These are phyloP conservation scores for Auriscalpium orientale DNA, from an alignment of 768 basidiomycete species.

Conservation along the genomic window DNA sequence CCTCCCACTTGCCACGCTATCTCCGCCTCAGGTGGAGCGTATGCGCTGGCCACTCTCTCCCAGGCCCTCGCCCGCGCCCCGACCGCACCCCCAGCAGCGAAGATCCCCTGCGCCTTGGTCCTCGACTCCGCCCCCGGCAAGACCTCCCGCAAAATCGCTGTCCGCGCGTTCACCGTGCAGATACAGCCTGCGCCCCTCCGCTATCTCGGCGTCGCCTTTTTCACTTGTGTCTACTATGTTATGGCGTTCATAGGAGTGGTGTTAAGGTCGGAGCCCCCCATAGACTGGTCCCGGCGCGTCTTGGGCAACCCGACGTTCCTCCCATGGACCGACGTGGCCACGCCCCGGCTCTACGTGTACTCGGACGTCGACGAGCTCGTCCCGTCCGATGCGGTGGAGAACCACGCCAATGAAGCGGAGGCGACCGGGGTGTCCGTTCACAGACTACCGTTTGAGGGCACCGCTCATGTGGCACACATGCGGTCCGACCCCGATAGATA, in stretches of 20 bases:
- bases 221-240: neutral
- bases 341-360: slow-evolving; percentile 30
- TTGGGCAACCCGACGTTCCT: slow-evolving; percentile 20
- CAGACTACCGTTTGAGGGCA: slow-evolving; percentile 26
- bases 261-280: neutral
- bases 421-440: slow-evolving; percentile 19
- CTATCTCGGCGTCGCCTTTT: neutral
- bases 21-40: neutral
- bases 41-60: neutral
- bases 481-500: slow-evolving; percentile 18
- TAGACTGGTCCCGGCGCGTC: neutral
- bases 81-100: neutral
- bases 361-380: slow-evolving; percentile 26
- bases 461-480: slow-evolving; percentile 28
- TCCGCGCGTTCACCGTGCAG: slow-evolving; percentile 11
- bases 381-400: slow-evolving; percentile 20
- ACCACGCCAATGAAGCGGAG: slow-evolving; percentile 21
- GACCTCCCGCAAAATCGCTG: neutral
- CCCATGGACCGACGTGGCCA: slow-evolving; percentile 24
- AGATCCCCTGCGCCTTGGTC: slow-evolving; percentile 8
- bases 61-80: neutral
- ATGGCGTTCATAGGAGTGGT: neutral
- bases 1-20: neutral
- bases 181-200: slow-evolving; percentile 5
- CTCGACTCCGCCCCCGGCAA: slow-evolving; percentile 15